Percentiles rank a stretch among this genome's conserved stretches.
These are phyloP conservation scores for Penicillium italicum DNA, from an alignment of 2,329 filamentous ascomycete genomes.

Conservation along the genomic window DNA sequence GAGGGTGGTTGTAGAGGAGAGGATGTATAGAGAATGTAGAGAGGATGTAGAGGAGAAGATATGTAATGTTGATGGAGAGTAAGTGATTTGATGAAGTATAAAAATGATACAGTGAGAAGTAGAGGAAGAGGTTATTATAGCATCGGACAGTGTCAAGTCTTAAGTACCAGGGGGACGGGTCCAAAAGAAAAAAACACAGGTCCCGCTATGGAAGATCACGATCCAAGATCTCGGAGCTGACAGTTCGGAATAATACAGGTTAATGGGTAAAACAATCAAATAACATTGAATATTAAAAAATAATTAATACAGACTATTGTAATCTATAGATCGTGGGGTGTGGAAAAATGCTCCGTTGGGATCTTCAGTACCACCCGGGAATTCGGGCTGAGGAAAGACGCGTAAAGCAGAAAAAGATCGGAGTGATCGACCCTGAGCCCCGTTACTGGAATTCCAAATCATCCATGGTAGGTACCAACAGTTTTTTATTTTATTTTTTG, in stretches of 20 bases:
- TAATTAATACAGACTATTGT: constrained; percentile 8
- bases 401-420: constrained; percentile 19
- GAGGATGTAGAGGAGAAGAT: neutral
- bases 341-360: constrained; percentile 19
- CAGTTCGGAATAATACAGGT: constrained; percentile 29
- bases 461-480: too few species aligned
- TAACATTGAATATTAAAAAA: neutral
- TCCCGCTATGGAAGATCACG: constrained; percentile 39
- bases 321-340: constrained; percentile 13
- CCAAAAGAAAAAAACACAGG: constrained; percentile 28
- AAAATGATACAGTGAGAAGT: neutral
- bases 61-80: neutral
- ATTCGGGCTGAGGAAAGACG: constrained; percentile 26
- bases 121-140: constrained; percentile 3
- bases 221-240: constrained; percentile 42
- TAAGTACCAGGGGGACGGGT: constrained; percentile 34
- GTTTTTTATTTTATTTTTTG: neutral
- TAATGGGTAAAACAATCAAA: neutral
- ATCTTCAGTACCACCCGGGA: constrained; percentile 27
- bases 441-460: constrained; percentile 29
- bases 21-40: neutral
- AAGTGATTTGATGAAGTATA: neutral
- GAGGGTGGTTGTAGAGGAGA: neutral
- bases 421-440: constrained; percentile 29
- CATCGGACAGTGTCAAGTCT: constrained; percentile 14